Evolutionary conservation across 2,329 filamentous ascomycete species (phyloP).

Genomic region (Monilinia laxa): DNA sequence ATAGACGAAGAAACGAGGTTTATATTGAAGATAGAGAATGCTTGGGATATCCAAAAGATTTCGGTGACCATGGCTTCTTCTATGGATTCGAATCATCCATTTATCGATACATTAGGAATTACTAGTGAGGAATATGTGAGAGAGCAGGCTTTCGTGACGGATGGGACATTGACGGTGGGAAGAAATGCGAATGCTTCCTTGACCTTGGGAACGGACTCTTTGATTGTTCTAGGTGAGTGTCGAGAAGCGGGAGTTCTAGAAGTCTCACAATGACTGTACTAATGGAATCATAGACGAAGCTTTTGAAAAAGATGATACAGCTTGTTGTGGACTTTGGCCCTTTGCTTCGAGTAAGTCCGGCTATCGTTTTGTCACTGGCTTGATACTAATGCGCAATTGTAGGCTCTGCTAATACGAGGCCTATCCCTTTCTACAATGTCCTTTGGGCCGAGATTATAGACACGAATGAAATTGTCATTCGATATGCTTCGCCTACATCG

Average conservation of each 20-base stretch:
- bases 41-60: constrained; percentile 5
- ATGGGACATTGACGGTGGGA: constrained; percentile 53
- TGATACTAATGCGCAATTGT: constrained; percentile 4
- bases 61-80: constrained; percentile 17
- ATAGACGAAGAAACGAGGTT: background rate
- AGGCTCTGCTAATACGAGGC: constrained; percentile 42
- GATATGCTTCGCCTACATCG: constrained; percentile 64
- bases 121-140: constrained; percentile 40
- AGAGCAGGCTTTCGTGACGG: constrained; percentile 41
- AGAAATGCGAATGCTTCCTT: constrained; percentile 59
- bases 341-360: constrained; percentile 43
- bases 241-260: background rate
- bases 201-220: constrained; percentile 58
- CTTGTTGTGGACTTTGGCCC: constrained; percentile 57
- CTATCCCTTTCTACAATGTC: constrained; percentile 78
- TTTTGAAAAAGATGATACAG: constrained; percentile 48
- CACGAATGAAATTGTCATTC: constrained; percentile 60
- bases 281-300: constrained; percentile 50
- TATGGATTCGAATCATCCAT: constrained; percentile 37
- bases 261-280: background rate
- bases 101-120: constrained; percentile 39
- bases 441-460: constrained; percentile 72
- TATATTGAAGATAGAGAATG: constrained; percentile 15
- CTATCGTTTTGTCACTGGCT: constrained; percentile 17
- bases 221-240: constrained; percentile 56